phyloP scores from a whole-genome alignment of 148 eudicot species.

The Vaccinium corymbosum region DNA sequence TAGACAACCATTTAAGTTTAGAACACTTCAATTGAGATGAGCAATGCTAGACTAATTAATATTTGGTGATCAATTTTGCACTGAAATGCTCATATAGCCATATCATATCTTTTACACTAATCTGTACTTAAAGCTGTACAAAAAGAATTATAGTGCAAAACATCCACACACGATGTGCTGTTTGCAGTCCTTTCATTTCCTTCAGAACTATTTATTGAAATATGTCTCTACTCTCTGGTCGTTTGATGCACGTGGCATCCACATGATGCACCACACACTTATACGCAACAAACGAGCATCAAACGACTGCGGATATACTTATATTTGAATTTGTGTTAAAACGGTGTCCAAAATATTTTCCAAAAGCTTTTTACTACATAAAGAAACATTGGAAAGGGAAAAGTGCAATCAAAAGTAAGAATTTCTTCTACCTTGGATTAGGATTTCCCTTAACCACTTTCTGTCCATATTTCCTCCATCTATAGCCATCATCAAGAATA shows the following conservation, averaged over 20 bases:
- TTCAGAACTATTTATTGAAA: too few relatives aligned
- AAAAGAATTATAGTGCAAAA: too few relatives aligned
- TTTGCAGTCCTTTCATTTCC: too few relatives aligned
- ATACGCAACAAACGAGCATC: neutral
- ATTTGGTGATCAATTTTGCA: too few relatives aligned
- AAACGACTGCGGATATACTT: neutral
- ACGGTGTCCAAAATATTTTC: neutral
- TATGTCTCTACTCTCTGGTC: neutral
- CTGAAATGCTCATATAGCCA: too few relatives aligned
- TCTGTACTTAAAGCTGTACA: too few relatives aligned
- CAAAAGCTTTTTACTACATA: neutral
- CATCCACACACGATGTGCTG: too few relatives aligned
- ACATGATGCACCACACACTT: neutral
- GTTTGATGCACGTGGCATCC: neutral
- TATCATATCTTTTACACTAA: too few relatives aligned
- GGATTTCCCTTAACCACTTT: constrained; percentile 79
- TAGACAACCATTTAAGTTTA: neutral
- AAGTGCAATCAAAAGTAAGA: neutral
- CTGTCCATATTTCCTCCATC: constrained; percentile 91
- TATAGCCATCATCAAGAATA: constrained; percentile 79
- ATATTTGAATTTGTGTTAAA: neutral
- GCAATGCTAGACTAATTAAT: neutral
- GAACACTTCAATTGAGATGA: neutral
- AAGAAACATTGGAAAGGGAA: neutral
- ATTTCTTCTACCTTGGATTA: constrained; percentile 55